Percentiles rank a stretch among this genome's conserved stretches.
phyloP scores from a whole-genome alignment of 805 yeast species.

The Dipodascus albidus region DNA sequence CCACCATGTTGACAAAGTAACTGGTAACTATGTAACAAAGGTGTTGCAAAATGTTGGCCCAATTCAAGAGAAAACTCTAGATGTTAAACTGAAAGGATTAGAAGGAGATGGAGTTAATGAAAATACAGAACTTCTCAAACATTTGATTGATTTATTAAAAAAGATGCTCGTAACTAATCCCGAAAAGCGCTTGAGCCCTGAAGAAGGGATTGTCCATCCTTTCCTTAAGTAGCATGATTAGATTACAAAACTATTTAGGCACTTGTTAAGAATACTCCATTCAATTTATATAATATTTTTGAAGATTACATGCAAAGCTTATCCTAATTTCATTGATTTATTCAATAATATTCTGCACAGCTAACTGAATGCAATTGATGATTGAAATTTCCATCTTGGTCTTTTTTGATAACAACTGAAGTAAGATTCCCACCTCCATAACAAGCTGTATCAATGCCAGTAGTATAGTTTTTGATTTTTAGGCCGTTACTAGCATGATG shows the following conservation, averaged over 20 bases:
- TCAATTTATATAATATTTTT: too few relatives aligned
- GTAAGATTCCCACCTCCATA: slow-evolving; percentile 59
- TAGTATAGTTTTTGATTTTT: slow-evolving; percentile 48
- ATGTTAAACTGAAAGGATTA: slow-evolving; percentile 6
- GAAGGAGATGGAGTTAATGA: slow-evolving; percentile 5
- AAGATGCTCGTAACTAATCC: slow-evolving; percentile 37
- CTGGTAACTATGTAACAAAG: slow-evolving; percentile 14
- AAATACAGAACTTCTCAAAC: background rate
- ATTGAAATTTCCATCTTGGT: slow-evolving; percentile 16
- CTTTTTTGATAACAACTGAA: slow-evolving; percentile 40
- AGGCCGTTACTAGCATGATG: slow-evolving; percentile 81
- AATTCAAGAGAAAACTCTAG: slow-evolving; percentile 6
- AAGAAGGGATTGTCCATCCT: slow-evolving; percentile 49
- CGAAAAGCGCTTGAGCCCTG: slow-evolving; percentile 54
- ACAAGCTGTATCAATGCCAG: slow-evolving; percentile 79
- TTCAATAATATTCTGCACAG: slow-evolving; percentile 12
- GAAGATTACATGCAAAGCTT: too few relatives aligned
- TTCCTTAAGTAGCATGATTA: slow-evolving; percentile 38
- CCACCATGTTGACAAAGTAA: slow-evolving; percentile 14
- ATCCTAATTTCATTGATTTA: background rate
- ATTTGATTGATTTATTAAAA: slow-evolving; percentile 22
- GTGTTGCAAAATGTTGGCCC: slow-evolving; percentile 10
- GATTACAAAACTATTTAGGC: too few relatives aligned
- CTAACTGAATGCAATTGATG: slow-evolving; percentile 21
- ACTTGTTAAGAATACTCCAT: too few relatives aligned